A percentile compares a stretch with the other conserved stretches of the same genome.
Evolutionary conservation across 1,284 basidiomycete genomes (phyloP).

Genomic region (Ganoderma lingzhi): DNA sequence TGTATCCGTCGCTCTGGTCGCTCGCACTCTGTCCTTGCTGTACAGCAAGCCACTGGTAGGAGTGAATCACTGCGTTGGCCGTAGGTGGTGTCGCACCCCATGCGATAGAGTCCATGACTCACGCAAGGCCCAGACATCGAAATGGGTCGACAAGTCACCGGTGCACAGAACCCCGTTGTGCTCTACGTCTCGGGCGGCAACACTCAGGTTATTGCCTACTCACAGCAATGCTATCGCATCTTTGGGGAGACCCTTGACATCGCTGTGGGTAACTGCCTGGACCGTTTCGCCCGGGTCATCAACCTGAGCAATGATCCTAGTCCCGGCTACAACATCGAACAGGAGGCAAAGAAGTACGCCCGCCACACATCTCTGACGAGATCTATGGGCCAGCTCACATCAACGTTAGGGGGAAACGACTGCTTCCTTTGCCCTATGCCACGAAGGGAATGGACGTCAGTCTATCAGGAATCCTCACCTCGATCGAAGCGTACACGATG

Average conservation of each 20-base stretch:
- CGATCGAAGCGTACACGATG: conserved; percentile 87
- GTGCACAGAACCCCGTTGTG: conserved; percentile 94
- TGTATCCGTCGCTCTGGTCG: conserved; percentile 95
- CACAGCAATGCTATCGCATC: conserved; percentile 95
- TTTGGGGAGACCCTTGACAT: conserved; percentile 99
- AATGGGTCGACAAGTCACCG: conserved; percentile 97
- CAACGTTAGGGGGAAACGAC: conserved; percentile 67
- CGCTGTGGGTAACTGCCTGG: conserved; percentile 98
- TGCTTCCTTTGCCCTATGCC: conserved; percentile 90
- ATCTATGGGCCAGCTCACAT: conserved; percentile 6
- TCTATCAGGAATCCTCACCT: conserved; percentile 91
- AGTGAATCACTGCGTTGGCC: conserved; percentile 98
- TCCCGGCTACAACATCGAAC: conserved; percentile 99
- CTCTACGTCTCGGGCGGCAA: conserved; percentile 99
- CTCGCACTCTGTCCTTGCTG: conserved; percentile 89
- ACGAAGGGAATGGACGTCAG: conserved; percentile 99
- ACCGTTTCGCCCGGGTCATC: conserved; percentile 97
- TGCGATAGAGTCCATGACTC: not conserved
- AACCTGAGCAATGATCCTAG: conserved; percentile 95
- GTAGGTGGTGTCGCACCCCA: conserved; percentile 59
- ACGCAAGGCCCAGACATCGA: conserved; percentile 85
- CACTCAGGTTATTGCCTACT: conserved; percentile 99
- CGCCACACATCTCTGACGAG: not conserved
- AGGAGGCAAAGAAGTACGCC: conserved; percentile 86
- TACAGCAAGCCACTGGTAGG: conserved; percentile 94